Evolutionary conservation across 2,329 filamentous ascomycete genomes (phyloP), one percentile per base, ranked within the genome.

Genomic region (Diaporthe humulicola): DNA sequence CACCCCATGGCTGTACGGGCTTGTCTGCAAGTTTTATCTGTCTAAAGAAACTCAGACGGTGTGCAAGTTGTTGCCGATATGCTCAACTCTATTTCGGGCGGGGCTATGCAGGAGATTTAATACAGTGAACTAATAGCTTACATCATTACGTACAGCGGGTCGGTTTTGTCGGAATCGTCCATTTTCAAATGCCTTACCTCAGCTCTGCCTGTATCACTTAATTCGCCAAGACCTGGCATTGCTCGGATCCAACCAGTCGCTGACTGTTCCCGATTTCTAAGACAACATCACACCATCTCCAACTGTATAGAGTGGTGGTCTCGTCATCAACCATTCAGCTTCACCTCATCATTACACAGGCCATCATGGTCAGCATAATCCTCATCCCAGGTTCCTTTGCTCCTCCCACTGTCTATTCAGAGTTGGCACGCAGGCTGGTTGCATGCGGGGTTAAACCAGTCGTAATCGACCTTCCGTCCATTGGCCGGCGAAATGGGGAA

Each of bases 371-470:
- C 15, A 58, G 25, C 54, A 58, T 58, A 58, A 58, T 58, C 28
- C 54, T 58, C 54, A 58, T 58, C 30, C 54, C 54, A 58, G 54
- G 54, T 58, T 58, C 54, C 33, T 58, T 58, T 58, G 54, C 54
- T 36, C 54, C 54, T 58, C 54, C 54, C 54, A 28, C 54, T 58
- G 30, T 58, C 28, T 58, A 30, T 58, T 58, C 54, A 58, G 25
- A n/a, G 6, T 58, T 58, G 54, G 54, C n/a, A 33, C 54, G 54
- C 30, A 58, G 30, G 30, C 54, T 58, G 28, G 54, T 28, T 28
- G 54, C 54, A 58, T 58, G 54, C 54, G 54, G 54, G 28, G 30
- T 58, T 58, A 17, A 8, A 9, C 54, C 54, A 36, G 54, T 58
- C 54, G 54, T 58, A 33, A 58, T 58, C 28, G 54, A 58, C 54